phyloP scores from a whole-genome alignment of 169 alveolate species.

The Plasmodium coatneyi region DNA sequence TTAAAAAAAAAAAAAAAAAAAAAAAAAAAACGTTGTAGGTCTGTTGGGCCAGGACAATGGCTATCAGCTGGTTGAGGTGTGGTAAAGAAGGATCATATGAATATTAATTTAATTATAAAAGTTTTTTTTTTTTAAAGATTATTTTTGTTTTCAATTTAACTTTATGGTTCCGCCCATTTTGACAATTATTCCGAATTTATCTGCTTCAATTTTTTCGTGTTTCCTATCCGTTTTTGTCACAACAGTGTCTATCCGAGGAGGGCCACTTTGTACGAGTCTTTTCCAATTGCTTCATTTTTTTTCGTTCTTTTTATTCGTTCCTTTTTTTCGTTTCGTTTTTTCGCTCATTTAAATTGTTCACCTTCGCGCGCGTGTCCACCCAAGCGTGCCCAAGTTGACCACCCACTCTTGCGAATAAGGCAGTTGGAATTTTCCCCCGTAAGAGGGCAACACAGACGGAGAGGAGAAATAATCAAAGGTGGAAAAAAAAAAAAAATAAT shows the following conservation, averaged over 20 bases:
- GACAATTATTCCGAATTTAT: not conserved
- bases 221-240: not conserved
- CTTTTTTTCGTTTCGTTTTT: not conserved
- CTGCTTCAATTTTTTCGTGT: not conserved
- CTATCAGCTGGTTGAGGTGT: not conserved
- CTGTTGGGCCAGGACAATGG: not conserved
- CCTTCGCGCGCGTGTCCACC: not conserved
- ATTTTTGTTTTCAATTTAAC: not conserved
- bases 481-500: not conserved
- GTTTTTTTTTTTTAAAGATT: not conserved
- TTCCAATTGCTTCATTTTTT: constrained; percentile 2
- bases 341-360: not conserved
- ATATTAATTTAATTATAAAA: not conserved
- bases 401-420: not conserved
- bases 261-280: constrained; percentile 2
- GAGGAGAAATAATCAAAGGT: not conserved
- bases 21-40: not conserved
- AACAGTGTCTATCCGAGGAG: not conserved
- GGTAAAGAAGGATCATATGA: not conserved
- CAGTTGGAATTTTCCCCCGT: not conserved
- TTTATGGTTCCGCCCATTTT: not conserved
- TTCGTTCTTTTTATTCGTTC: no score
- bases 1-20: not conserved
- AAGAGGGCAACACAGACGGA: not conserved
- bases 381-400: not conserved